phyloP scores from a whole-genome alignment of 148 eudicot genomes.

The Bassia scoparia region DNA sequence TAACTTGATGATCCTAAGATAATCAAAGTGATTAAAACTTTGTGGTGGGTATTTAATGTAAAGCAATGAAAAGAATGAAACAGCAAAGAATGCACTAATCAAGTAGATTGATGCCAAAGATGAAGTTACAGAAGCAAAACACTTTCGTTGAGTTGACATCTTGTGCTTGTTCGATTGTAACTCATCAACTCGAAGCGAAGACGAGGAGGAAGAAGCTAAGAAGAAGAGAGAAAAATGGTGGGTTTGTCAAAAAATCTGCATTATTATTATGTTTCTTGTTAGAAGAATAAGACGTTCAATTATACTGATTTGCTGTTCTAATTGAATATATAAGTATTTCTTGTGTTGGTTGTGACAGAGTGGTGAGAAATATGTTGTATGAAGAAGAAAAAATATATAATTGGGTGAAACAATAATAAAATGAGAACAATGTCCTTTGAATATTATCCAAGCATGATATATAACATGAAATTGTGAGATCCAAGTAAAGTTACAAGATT shows the following conservation, averaged over 20 bases:
- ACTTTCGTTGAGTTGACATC: constrained; percentile 22
- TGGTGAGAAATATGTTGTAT: neutral
- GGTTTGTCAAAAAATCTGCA: constrained; percentile 1
- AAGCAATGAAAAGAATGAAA: constrained; percentile 14
- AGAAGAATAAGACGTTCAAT: neutral
- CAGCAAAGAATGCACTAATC: constrained; percentile 13
- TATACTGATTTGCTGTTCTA: neutral
- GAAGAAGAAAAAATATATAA: neutral
- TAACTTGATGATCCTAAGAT: neutral
- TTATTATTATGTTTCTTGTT: constrained; percentile 1
- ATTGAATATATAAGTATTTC: neutral
- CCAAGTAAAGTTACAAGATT: constrained; percentile 1
- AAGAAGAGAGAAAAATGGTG: neutral
- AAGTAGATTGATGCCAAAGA: constrained; percentile 21
- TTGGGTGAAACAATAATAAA: neutral
- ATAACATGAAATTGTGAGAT: neutral
- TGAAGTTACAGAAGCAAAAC: constrained; percentile 8
- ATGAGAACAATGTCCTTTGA: neutral
- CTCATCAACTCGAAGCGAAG: neutral
- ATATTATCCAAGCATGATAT: constrained; percentile 11
- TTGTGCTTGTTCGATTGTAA: constrained; percentile 25
- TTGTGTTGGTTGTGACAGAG: constrained; percentile 9
- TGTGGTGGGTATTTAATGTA: constrained; percentile 4
- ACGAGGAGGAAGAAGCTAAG: neutral
- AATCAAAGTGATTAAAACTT: neutral